Evolutionary conservation across 345 rosid genomes (phyloP).

Genomic region (Laguncularia racemosa): DNA sequence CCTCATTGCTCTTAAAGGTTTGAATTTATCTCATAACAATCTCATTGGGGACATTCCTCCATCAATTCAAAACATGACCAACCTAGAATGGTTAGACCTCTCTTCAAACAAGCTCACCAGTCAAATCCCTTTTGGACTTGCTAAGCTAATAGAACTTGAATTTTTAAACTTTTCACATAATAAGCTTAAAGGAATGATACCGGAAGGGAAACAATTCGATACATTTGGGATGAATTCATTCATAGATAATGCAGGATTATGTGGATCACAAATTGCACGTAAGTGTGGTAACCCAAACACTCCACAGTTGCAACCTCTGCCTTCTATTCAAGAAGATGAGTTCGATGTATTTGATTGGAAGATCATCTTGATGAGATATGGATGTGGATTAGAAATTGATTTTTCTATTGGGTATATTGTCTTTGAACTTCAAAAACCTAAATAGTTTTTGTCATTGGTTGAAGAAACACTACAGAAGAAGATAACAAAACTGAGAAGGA

Average conservation of each 20-base stretch:
- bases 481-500: too few relatives aligned
- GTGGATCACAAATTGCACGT: too few relatives aligned
- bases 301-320: too few relatives aligned
- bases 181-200: conserved; percentile 1
- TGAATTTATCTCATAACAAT: conserved; percentile 9
- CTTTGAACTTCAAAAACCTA: too few relatives aligned
- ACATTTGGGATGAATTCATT: conserved; percentile 2
- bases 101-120: conserved; percentile 10
- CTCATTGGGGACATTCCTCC: conserved; percentile 6
- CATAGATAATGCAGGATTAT: background rate
- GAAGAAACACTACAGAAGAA: too few relatives aligned
- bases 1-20: conserved; percentile 7
- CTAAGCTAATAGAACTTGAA: background rate
- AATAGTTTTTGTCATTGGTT: too few relatives aligned
- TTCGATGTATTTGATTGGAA: too few relatives aligned
- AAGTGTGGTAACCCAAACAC: too few relatives aligned
- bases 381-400: too few relatives aligned
- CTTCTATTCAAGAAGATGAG: too few relatives aligned
- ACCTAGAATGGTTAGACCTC: conserved; percentile 16
- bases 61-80: background rate
- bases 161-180: conserved; percentile 3
- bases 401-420: too few relatives aligned
- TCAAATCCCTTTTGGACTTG: conserved; percentile 8
- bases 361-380: too few relatives aligned
- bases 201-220: background rate